Base-by-base conservation (phyloP, 2,329 filamentous ascomycete genomes). In the Capronia americana region DNA sequence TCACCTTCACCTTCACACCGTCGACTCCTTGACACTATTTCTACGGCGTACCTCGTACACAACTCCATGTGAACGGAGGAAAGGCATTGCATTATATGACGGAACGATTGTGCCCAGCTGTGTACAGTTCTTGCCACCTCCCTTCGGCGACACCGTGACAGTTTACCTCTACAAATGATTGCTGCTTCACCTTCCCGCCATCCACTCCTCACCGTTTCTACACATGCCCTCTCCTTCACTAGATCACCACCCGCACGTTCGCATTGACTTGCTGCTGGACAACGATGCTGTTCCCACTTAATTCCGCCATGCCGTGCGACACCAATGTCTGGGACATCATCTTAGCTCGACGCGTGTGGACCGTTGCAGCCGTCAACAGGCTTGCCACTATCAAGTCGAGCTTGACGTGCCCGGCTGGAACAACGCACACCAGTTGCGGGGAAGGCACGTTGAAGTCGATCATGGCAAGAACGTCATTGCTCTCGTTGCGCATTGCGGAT, bases 281-380 rank as follows among this genome's bases (percentile, higher is more conserved):
- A 2, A 53, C 20, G 23, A 28, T 53, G 23, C 23, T 53, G 48
- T 53, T 53, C 12, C 48, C 48, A 6, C 48, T 53, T 17, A 53
- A 8, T 8, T 53, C 48, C 14, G 48, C 48, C 48, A 53, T 24
- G 26, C 54, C 54, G 54, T 57, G 54, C 17, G 54, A 57, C 23
- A 57, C 54, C 54, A 57, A 57, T 28, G 54, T 34, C 54, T 57
- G 54, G 4, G 54, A 57, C 54, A 57, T 57, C 34, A 41, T 41
- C 54, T 41, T 34, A 14, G 54, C 54, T 23, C 54, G 54, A 57
- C 54, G 54, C 30, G 54, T 57, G 34, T 38, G 28, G 11, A 57
- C 24, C 4, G 54, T 34, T 17, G 28, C 54, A 20, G n/a, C 34
- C 0, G 28, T 57, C 54, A 57, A 57, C 54, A 57, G 3, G 54